A percentile compares a stretch with the other conserved stretches of the same genome.
phyloP scores from a whole-genome alignment of 1,284 basidiomycete species.

The Leccinum subspadiceum region DNA sequence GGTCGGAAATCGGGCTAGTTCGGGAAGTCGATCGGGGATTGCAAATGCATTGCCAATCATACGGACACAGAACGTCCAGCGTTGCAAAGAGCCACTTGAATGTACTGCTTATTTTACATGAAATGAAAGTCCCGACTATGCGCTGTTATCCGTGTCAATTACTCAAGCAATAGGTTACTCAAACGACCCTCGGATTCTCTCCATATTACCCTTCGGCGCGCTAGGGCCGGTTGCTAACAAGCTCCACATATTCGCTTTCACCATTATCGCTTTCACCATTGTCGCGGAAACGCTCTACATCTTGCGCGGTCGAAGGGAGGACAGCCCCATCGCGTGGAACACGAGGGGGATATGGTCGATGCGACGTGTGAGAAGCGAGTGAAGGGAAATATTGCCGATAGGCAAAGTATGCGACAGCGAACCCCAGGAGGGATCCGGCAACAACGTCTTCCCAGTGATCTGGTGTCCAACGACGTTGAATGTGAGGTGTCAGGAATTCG shows the following conservation, averaged over 20 bases:
- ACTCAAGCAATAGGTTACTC: conserved; percentile 19
- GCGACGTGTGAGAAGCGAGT: conserved; percentile 56
- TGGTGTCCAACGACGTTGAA: conserved; percentile 29
- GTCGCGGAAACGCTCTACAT: conserved; percentile 13
- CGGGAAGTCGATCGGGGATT: no score
- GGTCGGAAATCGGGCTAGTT: neutral
- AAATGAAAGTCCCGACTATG: neutral
- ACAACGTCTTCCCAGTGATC: conserved; percentile 91
- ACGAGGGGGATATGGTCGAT: conserved; percentile 77
- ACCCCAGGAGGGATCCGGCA: conserved; percentile 76
- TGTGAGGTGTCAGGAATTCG: neutral
- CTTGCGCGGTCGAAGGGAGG: conserved; percentile 37
- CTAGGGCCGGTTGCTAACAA: conserved; percentile 30
- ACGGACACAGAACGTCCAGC: no score
- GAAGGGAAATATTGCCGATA: conserved; percentile 82
- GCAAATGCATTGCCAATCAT: neutral
- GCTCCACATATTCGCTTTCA: conserved; percentile 26
- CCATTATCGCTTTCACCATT: conserved; percentile 8
- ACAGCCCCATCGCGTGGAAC: conserved; percentile 43
- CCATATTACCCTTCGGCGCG: conserved; percentile 36
- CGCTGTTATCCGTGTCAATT: neutral
- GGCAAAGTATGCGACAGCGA: conserved; percentile 70
- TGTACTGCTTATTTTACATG: neutral
- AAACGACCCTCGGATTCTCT: conserved; percentile 28
- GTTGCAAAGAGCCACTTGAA: neutral